phyloP scores from a whole-genome alignment of 1,284 basidiomycete species.

The Rhodotorula sp. region DNA sequence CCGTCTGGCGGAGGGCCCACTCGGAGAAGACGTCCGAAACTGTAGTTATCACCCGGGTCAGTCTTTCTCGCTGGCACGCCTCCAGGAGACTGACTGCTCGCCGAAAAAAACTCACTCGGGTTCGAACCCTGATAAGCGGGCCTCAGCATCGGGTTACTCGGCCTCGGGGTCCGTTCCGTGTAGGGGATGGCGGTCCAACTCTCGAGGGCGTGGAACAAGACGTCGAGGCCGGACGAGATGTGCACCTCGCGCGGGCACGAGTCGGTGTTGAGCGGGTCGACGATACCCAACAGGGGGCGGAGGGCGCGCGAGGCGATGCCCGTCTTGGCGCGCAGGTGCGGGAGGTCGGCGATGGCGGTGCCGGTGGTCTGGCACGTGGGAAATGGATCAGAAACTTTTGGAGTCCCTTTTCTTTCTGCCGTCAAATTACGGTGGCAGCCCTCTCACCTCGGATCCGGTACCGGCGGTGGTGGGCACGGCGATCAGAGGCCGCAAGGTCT shows the following conservation, averaged over 20 bases:
- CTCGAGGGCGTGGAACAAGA: conserved; percentile 56
- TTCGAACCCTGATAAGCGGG: conserved; percentile 95
- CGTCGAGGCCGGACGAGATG: conserved; percentile 87
- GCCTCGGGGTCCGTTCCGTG: conserved; percentile 78
- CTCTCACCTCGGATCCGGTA: conserved; percentile 69
- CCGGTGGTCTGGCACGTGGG: conserved; percentile 71
- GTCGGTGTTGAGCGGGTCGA: conserved; percentile 80
- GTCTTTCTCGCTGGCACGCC: neutral
- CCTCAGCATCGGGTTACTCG: conserved; percentile 81
- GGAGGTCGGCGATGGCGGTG: conserved; percentile 92
- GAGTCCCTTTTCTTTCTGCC: too few species aligned
- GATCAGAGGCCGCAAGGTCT: conserved; percentile 78
- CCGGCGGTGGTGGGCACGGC: conserved; percentile 95
- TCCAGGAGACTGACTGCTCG: too few species aligned
- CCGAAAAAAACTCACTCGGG: conserved; percentile 56
- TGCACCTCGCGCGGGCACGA: conserved; percentile 82
- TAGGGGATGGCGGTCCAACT: conserved; percentile 91
- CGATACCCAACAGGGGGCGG: conserved; percentile 84
- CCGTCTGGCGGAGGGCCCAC: conserved; percentile 89
- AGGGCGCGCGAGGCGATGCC: conserved; percentile 90
- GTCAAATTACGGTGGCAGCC: too few species aligned
- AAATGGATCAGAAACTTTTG: neutral
- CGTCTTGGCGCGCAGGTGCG: conserved; percentile 81
- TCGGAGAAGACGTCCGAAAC: conserved; percentile 84
- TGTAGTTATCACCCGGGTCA: too few species aligned